Conservation (phyloP, 371 early-diverging fungal genomes). For the Basidiobolus meristosporus region DNA sequence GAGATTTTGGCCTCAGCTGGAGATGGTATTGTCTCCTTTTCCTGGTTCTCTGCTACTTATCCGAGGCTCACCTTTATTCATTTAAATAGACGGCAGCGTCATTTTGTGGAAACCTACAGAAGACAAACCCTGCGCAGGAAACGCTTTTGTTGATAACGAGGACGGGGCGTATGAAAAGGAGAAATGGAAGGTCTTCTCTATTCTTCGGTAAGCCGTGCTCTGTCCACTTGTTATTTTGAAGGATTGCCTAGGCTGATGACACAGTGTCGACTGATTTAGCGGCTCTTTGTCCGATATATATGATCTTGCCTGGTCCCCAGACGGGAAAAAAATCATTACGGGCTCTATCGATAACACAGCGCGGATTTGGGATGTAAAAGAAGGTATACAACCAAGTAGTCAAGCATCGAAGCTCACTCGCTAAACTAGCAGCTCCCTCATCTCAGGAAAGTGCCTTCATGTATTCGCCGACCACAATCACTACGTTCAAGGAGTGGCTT, state of each 20-base stretch:
- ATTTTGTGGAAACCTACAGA: slow-evolving; percentile 61
- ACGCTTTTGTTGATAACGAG: slow-evolving; percentile 17
- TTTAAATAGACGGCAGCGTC: slow-evolving; percentile 48
- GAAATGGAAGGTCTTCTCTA: slow-evolving; percentile 29
- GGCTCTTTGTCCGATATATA: slow-evolving; percentile 66
- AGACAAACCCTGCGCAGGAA: slow-evolving; percentile 22
- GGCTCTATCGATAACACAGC: slow-evolving; percentile 87
- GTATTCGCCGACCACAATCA: slow-evolving; percentile 73
- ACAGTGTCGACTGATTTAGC: slow-evolving; percentile 12
- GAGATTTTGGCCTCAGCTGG: slow-evolving; percentile 72
- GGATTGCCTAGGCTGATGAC: neutral
- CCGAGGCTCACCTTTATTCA: neutral
- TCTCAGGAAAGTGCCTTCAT: slow-evolving; percentile 49
- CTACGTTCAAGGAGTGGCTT: slow-evolving; percentile 89
- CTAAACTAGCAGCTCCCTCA: neutral
- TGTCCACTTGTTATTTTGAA: neutral
- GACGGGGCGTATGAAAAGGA: slow-evolving; percentile 17
- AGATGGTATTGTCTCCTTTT: slow-evolving; percentile 35
- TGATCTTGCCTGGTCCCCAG: slow-evolving; percentile 90
- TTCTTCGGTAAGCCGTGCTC: slow-evolving; percentile 18
- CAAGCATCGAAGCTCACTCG: neutral
- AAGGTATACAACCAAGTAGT: slow-evolving; percentile 20
- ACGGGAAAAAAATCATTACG: slow-evolving; percentile 66
- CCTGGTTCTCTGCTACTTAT: neutral
- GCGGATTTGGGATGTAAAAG: slow-evolving; percentile 67